Evolutionary conservation across 2,329 filamentous ascomycete genomes (phyloP), one percentile per base, ranked within the genome.

Genomic region (Nigrospora osmanthi): DNA sequence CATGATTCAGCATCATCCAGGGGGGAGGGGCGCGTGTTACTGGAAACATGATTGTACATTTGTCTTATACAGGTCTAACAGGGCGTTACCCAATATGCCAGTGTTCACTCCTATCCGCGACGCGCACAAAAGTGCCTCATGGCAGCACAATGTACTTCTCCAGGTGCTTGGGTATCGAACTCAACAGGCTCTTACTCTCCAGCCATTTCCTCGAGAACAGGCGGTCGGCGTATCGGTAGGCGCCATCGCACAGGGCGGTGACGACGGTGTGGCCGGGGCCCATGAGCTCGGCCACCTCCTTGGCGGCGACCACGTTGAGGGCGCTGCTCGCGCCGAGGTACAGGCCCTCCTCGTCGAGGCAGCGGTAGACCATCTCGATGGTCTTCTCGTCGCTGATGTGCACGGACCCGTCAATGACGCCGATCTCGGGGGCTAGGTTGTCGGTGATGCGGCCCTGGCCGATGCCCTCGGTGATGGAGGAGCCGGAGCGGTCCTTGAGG

Each of bases 361-460:
- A 95, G 52, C 91, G 76, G 71, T 97, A 98, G 38, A 98, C 89
- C 93, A 96, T 97, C 67, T 87, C 88, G 55, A 98, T 91, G 58
- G 83, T 94, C 78, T 95, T 90, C 71, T 93, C 89, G 62, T 98
- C 93, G 49, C 81, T 77, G 54, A 98, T 89, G 62, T 83, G 76
- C 57, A 98, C 60, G 33, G 89, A 88, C 47, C 85, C 90, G 67
- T 97, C 93, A 14, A 97, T 60, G 38, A 95, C 73, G 49, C 76
- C 84, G 47, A 98, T 77, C 58, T 98, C 93, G 4, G 86, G 87
- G 66, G 80, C 73, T 52, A 98, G 70, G 67, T 98, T 98, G 61
- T 95, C 88, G n/a, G 93, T 98, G 42, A 98, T 80, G 43, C 93
- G 85, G 34, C 93, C 93, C 71, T 97, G 93, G 16, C 93, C 93